Conservation (phyloP, 345 rosid species). For the Aurinia saxatilis region DNA sequence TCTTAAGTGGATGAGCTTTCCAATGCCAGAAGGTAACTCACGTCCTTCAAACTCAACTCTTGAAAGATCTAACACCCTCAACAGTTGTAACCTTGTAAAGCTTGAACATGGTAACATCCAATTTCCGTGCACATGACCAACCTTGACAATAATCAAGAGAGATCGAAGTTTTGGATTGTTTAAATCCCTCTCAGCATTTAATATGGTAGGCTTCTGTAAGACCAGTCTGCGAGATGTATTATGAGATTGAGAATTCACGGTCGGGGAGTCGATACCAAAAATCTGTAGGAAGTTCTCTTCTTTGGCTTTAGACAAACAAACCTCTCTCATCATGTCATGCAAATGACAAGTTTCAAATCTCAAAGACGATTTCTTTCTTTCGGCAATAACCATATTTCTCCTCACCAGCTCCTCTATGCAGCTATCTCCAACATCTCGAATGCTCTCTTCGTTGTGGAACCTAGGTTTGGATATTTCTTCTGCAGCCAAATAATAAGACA, state of each 20-base stretch:
- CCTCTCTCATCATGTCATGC: slow-evolving; percentile 23
- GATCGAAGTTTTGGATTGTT: neutral
- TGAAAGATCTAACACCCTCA: slow-evolving; percentile 28
- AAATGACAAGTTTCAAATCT: neutral
- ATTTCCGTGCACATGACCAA: too few species aligned
- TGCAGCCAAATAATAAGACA: slow-evolving; percentile 34
- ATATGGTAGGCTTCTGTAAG: neutral
- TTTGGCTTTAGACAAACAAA: slow-evolving; percentile 10
- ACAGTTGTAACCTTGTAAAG: slow-evolving; percentile 7
- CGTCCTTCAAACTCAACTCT: neutral
- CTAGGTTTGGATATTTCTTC: slow-evolving; percentile 18
- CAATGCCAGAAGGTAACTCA: slow-evolving; percentile 12
- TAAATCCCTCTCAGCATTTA: neutral
- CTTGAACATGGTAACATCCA: neutral
- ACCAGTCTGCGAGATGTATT: slow-evolving; percentile 17
- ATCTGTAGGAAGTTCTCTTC: slow-evolving; percentile 4
- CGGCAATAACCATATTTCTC: slow-evolving; percentile 27
- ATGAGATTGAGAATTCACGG: neutral
- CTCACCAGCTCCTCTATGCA: slow-evolving; percentile 22
- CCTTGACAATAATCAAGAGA: too few species aligned
- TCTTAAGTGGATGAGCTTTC: slow-evolving; percentile 28
- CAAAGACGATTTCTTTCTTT: neutral
- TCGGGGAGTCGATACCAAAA: fast-evolving
- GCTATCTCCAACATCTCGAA: slow-evolving; percentile 17
- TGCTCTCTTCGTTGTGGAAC: neutral